These are phyloP conservation scores for Trichoderma breve DNA, from an alignment of 2,329 filamentous ascomycete species.

Conservation along the genomic window DNA sequence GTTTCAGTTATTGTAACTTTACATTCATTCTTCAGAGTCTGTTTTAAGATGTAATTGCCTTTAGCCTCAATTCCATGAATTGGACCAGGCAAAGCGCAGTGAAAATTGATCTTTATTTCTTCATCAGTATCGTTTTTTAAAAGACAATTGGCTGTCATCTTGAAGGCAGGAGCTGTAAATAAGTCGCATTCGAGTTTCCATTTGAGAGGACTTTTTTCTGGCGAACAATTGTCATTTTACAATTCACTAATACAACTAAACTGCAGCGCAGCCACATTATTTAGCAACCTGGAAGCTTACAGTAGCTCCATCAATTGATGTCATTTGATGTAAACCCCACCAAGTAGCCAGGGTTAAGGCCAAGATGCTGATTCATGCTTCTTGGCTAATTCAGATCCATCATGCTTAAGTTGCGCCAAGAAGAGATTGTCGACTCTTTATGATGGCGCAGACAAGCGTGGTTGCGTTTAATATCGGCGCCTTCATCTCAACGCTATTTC, in stretches of 20 bases:
- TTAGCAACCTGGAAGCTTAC: neutral
- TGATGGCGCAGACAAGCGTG: neutral
- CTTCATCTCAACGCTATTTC: neutral
- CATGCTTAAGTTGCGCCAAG: neutral
- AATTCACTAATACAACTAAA: neutral
- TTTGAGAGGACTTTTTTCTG: neutral
- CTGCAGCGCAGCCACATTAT: neutral
- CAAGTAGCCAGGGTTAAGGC: neutral
- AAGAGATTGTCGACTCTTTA: neutral
- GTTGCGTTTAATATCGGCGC: neutral
- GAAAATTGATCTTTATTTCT: neutral
- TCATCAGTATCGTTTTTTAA: neutral
- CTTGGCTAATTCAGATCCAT: neutral
- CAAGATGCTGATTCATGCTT: neutral
- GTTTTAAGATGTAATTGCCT: neutral
- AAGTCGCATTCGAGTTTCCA: neutral
- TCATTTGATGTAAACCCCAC: neutral
- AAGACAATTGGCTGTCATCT: neutral
- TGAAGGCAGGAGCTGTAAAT: neutral
- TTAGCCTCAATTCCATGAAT: neutral
- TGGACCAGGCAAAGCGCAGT: neutral
- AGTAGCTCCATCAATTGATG: neutral
- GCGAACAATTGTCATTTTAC: neutral
- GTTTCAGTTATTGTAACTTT: neutral
- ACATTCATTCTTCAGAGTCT: neutral